phyloP scores from a whole-genome alignment of 345 rosid genomes.

The Heritiera fomes region DNA sequence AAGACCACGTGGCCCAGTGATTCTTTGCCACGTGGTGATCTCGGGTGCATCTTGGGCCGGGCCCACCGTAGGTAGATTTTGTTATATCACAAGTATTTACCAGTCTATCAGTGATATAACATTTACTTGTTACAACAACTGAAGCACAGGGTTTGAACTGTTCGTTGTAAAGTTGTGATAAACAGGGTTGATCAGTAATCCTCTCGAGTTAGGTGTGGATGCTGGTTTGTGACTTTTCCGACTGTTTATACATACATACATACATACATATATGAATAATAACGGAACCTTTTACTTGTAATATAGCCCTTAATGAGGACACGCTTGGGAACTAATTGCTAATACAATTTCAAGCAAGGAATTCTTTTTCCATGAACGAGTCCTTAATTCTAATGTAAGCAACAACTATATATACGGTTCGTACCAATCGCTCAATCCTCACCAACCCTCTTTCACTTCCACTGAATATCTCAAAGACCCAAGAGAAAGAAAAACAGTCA shows the following conservation, averaged over 20 bases:
- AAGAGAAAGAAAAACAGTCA: not conserved
- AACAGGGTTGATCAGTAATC: too few species aligned
- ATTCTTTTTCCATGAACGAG: not conserved
- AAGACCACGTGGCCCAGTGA: too few species aligned
- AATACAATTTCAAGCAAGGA: not conserved
- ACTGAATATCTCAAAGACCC: not conserved
- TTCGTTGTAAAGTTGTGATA: not conserved
- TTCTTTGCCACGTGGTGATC: too few species aligned
- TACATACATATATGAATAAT: not conserved
- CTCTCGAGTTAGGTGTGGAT: not conserved
- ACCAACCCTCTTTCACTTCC: not conserved
- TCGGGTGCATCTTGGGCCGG: too few species aligned
- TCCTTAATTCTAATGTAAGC: not conserved
- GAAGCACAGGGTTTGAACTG: not conserved
- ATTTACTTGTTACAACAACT: not conserved
- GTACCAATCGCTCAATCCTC: not conserved
- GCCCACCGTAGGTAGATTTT: too few species aligned
- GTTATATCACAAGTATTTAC: not conserved
- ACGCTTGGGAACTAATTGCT: not conserved
- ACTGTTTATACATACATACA: too few species aligned
- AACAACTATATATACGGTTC: not conserved
- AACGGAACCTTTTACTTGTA: not conserved
- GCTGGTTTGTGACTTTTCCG: not conserved
- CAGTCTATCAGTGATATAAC: not conserved
- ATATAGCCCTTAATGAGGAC: not conserved